A percentile compares a stretch with the other conserved stretches of the same genome.
These are phyloP conservation scores for Suhomyces bokatorum DNA, from an alignment of 1,139 yeast genomes.

Conservation along the genomic window DNA sequence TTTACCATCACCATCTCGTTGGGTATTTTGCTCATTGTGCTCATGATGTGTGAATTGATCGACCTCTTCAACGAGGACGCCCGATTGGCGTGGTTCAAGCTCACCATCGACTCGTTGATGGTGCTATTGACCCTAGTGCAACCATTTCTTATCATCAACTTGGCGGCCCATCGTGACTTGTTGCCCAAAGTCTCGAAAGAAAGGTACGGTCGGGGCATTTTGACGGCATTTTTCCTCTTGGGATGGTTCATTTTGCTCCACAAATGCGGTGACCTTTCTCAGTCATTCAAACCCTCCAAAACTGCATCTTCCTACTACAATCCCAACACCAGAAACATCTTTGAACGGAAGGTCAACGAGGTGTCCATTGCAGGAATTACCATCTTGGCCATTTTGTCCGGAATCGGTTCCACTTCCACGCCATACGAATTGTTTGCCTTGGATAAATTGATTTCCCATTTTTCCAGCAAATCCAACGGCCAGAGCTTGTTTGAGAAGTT, in stretches of 20 bases:
- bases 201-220: slow-evolving; percentile 10
- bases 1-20: slow-evolving; percentile 35
- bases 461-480: background rate
- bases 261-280: slow-evolving; percentile 39
- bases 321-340: slow-evolving; percentile 26
- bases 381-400: slow-evolving; percentile 68
- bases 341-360: slow-evolving; percentile 53
- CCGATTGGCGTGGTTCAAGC: slow-evolving; percentile 29
- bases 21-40: slow-evolving; percentile 34
- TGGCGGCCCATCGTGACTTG: slow-evolving; percentile 31
- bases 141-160: slow-evolving; percentile 36
- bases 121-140: slow-evolving; percentile 32
- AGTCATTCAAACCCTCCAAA: slow-evolving; percentile 25
- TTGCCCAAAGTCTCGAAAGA: slow-evolving; percentile 19
- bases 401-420: slow-evolving; percentile 74
- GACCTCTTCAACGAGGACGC: slow-evolving; percentile 24
- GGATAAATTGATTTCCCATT: slow-evolving; percentile 10
- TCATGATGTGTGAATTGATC: slow-evolving; percentile 43
- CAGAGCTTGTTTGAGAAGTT: background rate
- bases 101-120: slow-evolving; percentile 36
- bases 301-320: slow-evolving; percentile 11
- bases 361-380: slow-evolving; percentile 72
- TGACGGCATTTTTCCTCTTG: slow-evolving; percentile 19
- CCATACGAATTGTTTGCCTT: slow-evolving; percentile 34
- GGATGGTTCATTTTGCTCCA: slow-evolving; percentile 39